Evolutionary conservation across 768 basidiomycete genomes (phyloP), one percentile per base, ranked within the genome.

Genomic region (Amanita molliuscula): DNA sequence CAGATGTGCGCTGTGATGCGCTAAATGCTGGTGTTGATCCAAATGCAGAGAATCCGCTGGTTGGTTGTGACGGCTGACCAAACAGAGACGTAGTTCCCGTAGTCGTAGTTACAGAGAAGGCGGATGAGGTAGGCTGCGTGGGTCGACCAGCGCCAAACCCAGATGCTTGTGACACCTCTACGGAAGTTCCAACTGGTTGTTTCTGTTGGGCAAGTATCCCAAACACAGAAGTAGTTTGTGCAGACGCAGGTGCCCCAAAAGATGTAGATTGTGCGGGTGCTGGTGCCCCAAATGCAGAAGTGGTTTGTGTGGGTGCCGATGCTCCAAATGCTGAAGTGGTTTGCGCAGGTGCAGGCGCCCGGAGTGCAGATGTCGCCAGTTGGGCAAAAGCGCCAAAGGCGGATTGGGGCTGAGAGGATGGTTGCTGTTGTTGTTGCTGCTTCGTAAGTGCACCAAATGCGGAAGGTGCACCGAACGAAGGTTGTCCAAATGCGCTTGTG

Each of bases 401-500:
- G 16, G 64, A 54, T n/a, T 53, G 26, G 5, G 60, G 11, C 42
- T 51, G 35, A 47, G 48, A 47, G 9, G 57, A 44, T 6, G 46
- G 50, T 31, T 50, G 31, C 21, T 53, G 56, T 42, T 34, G 34
- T 34, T 54, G 53, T n/a, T 36, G 34, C 52, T 33, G 41, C 20
- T 34, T 38, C 26, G 35, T 26, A 26, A 15, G 56, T 13, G 38
- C 18, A 25, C 37, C 46, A 34, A n/a, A 58, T 18, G 48, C 48
- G 16, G 46, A 47, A 5, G 46, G 20, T 18, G 46, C n/a, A 8
- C 46, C 46, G 37, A 47, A 47, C 28, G 18, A 60, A 47, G 34
- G 44, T 45, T 51, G 62, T 26, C 41, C 63, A 55, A 65, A 62
- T 2, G 62, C 60, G 9, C 51, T 67, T 7, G 55, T 52, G 15